Evolutionary conservation across 2,329 filamentous ascomycete genomes (phyloP), one percentile per base, ranked within the genome.

Genomic region (Calonectria multiphialidica): DNA sequence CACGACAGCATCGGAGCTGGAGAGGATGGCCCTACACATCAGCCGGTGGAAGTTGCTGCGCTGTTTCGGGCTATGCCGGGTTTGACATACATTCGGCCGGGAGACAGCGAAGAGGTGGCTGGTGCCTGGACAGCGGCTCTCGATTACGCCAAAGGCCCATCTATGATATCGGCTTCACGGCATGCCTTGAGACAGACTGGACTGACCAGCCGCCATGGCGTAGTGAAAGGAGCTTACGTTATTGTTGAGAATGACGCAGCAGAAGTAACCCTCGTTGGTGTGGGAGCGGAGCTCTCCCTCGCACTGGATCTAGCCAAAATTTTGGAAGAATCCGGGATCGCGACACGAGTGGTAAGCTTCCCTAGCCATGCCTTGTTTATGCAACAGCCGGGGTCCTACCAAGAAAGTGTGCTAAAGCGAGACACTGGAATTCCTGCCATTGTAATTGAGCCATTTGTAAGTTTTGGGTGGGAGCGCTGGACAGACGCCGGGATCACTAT

Each of bases 51-150:
- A 44, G 82, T 92, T 0, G 86, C 88, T 10, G 81, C 86, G 0
- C 82, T 92, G 2, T 92, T 90, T 78, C 87, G 91, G 5, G 87
- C 90, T 25, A 92, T 92, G 90, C 90, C 90, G 0, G 91, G 92
- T 70, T 72, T 92, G 0, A 81, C 89, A 1, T 92, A 91, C 78
- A 90, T 92, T 66, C 88, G 90, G 0, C 90, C 90, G 0, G 85
- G 86, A 55, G 90, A 92, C 72, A 86, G 84, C 55, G 89, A 92
- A 75, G 90, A 92, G 79, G 86, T 84, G 0, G 86, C 86, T 1
- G 89, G 90, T 16, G 90, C 89, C 3, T 91, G 86, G 81, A 85
- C 85, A 33, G 77, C 83, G 5, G 89, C 89, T 8, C 79, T 90
- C 45, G 82, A 84, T 37, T 80, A 80, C 21, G 79, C 70, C 49